Percentiles rank a stretch among this genome's conserved stretches.
phyloP scores from a whole-genome alignment of 495 filamentous ascomycete species.

The Penicillium maclennaniae region DNA sequence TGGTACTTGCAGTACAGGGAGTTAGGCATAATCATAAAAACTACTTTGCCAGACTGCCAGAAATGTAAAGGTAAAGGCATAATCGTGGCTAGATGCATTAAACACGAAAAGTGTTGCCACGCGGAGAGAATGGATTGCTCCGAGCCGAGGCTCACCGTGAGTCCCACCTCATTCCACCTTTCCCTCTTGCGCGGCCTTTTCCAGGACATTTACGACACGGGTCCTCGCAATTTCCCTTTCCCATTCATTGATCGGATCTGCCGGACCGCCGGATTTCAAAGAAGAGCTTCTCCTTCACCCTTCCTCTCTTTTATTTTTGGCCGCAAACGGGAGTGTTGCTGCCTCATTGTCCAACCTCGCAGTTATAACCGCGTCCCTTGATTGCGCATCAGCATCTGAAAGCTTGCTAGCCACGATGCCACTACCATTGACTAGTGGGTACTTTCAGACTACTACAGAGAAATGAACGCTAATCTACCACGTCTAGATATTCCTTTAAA shows the following conservation, averaged over 20 bases:
- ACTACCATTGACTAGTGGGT: slow-evolving; percentile 13
- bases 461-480: not conserved
- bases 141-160: not conserved
- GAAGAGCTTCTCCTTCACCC: not conserved
- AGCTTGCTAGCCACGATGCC: not conserved
- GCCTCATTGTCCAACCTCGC: not conserved
- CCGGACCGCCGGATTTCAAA: not conserved
- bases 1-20: not conserved
- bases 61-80: not conserved
- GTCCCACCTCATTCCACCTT: not conserved
- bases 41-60: not conserved
- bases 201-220: not conserved
- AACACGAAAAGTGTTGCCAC: not conserved
- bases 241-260: not conserved
- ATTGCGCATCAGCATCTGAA: not conserved
- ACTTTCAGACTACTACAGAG: not conserved
- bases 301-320: not conserved
- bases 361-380: not conserved
- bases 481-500: slow-evolving; percentile 38
- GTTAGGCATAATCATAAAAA: not conserved
- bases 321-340: not conserved
- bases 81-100: not conserved
- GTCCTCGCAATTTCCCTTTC: not conserved
- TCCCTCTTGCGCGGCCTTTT: not conserved
- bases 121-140: not conserved